Base-by-base conservation (phyloP, 208 protist genomes). In the Strigomonas galati region DNA sequence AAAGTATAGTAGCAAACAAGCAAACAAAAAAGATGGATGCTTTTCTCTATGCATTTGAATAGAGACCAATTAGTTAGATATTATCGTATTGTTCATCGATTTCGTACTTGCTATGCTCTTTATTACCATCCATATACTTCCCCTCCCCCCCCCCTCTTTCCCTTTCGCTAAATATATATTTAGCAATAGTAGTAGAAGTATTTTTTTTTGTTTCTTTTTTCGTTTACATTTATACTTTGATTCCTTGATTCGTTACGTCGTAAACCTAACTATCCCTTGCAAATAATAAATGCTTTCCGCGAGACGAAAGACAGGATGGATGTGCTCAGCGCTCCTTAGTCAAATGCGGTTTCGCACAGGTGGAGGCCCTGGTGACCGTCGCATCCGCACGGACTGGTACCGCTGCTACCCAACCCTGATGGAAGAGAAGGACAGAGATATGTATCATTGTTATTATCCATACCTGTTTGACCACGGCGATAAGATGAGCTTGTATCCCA, bases 361-460 rank as follows among this genome's bases (percentile, higher is more conserved):
- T 49, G 68, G 76, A 9, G 92, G 92, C 17, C 86, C 87, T 0
- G 92, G 89, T 44, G 89, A 97, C 65, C 72, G 84, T 19, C 87
- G 89, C 26, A 79, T 93, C 23, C 82, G 87, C 26, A 93, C 85
- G 15, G 85, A 95, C 61, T 97, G 92, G 92, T 76, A 95, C 64
- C 82, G 87, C 24, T 94, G 89, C 72, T 97, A 97, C 59, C 92
- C 92, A 1, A 67, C 84, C 6, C 69, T 94, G 21, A 97, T 94
- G 88, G 66, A 87, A 68, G 92, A 97, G 67, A 93, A 87, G 61
- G 88, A 94, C 24, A 76, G 92, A 14, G 92, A 97, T 67, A 94
- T 97, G 92, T 97, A 97, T 62, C 92, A 97, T 76, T 97, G 89
- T 77, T 97, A 94, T 71, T 97, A 97, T 70, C 92, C 92, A 7